Evolutionary conservation across 805 yeast genomes (phyloP).

Genomic region (Candida maris): DNA sequence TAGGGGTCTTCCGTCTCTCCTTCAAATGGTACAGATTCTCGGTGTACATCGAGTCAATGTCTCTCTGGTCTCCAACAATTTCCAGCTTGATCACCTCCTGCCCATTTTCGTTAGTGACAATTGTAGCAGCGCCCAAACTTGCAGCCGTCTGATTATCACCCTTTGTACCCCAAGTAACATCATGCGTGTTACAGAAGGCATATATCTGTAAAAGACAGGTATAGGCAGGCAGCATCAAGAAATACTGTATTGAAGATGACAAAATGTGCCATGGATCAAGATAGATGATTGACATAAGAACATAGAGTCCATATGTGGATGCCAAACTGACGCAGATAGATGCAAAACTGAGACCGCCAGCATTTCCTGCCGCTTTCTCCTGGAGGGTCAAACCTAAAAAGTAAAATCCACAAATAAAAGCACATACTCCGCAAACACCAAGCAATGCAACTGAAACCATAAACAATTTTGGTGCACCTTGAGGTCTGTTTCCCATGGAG

Average conservation of each 20-base stretch:
- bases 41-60: constrained; percentile 78
- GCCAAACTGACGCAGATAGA: constrained; percentile 80
- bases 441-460: constrained; percentile 66
- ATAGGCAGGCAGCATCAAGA: constrained; percentile 84
- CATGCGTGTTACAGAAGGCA: constrained; percentile 97
- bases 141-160: constrained; percentile 78
- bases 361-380: constrained; percentile 33
- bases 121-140: constrained; percentile 76
- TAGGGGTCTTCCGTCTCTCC: constrained; percentile 61
- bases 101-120: constrained; percentile 75
- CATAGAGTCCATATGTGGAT: constrained; percentile 90
- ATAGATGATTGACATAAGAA: constrained; percentile 76
- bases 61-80: constrained; percentile 62
- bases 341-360: constrained; percentile 49
- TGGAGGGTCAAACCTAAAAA: constrained; percentile 63
- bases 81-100: constrained; percentile 81
- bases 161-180: constrained; percentile 98
- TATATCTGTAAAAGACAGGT: constrained; percentile 90
- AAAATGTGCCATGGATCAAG: constrained; percentile 96
- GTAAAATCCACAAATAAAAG: constrained; percentile 76
- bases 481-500: constrained; percentile 97
- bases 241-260: constrained; percentile 84
- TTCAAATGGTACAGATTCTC: constrained; percentile 70
- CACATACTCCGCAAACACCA: constrained; percentile 76
- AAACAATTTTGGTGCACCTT: constrained; percentile 83